Percentiles rank a stretch among this genome's conserved stretches.
Conservation (phyloP, 106 monocot species). For the Posidonia australis region DNA sequence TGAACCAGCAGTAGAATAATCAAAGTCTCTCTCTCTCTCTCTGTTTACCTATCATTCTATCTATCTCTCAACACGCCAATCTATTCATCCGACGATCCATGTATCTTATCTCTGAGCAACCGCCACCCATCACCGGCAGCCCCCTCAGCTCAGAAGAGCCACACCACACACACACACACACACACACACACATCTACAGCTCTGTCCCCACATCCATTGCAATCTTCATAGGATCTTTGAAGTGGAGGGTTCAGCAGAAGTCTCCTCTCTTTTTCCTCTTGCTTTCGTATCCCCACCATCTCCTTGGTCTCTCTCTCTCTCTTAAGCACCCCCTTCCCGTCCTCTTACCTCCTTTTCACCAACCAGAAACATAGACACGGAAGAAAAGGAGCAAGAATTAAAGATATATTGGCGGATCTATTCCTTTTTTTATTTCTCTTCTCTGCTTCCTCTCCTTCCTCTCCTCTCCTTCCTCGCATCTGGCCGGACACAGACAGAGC, state of each 20-base stretch:
- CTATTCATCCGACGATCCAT: too few species aligned
- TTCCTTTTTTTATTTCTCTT: neutral
- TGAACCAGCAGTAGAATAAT: too few species aligned
- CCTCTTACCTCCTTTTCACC: conserved; percentile 6
- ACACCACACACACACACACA: neutral
- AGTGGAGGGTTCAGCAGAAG: neutral
- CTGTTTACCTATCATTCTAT: too few species aligned
- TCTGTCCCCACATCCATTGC: neutral
- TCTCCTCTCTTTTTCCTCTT: neutral
- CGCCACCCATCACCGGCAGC: too few species aligned
- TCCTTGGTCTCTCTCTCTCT: neutral
- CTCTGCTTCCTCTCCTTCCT: neutral
- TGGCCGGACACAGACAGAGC: neutral
- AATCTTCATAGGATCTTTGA: neutral
- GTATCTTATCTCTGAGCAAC: too few species aligned
- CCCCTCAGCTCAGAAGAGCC: too few species aligned
- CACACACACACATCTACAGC: neutral
- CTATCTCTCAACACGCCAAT: too few species aligned
- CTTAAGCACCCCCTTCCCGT: neutral
- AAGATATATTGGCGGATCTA: neutral
- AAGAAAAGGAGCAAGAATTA: neutral
- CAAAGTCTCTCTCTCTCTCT: too few species aligned
- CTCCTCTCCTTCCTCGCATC: neutral
- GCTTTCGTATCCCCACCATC: neutral
- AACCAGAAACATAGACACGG: conserved; percentile 1